These are phyloP conservation scores for Tetrastigma voinierianum DNA, from an alignment of 164 flowering plant species.

Conservation along the genomic window DNA sequence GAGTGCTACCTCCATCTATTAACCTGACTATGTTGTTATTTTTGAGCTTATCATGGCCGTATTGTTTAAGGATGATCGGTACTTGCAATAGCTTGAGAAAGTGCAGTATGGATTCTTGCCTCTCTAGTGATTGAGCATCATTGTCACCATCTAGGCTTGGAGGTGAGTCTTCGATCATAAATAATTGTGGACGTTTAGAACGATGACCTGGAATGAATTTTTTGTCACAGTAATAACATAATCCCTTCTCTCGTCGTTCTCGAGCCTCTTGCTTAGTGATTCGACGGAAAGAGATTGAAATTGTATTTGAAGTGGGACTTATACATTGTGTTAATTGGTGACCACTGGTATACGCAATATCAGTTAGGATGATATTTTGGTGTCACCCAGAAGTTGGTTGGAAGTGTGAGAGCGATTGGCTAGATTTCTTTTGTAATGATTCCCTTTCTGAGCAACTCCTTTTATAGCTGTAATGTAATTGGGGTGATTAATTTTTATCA, in stretches of 20 bases:
- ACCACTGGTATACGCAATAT: not conserved
- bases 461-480: not conserved
- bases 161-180: no score
- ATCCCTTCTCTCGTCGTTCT: not conserved
- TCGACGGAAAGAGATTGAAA: not conserved
- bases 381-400: no score
- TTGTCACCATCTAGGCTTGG: no score
- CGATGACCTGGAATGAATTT: no score
- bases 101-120: not conserved
- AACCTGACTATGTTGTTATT: not conserved
- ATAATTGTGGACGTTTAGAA: no score
- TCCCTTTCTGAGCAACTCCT: not conserved
- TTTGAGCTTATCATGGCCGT: not conserved
- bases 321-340: no score
- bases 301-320: no score
- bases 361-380: not conserved
- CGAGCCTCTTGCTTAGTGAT: not conserved
- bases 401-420: no score
- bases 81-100: conserved; percentile 11
- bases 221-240: no score
- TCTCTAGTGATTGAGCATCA: no score
- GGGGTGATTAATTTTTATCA: not conserved
- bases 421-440: not conserved
- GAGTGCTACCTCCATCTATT: conserved; percentile 22
- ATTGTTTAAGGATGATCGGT: not conserved